Percentiles rank a stretch among this genome's conserved stretches.
These are phyloP conservation scores for Ganoderma sinense DNA, from an alignment of 1,284 basidiomycete genomes.

Conservation along the genomic window DNA sequence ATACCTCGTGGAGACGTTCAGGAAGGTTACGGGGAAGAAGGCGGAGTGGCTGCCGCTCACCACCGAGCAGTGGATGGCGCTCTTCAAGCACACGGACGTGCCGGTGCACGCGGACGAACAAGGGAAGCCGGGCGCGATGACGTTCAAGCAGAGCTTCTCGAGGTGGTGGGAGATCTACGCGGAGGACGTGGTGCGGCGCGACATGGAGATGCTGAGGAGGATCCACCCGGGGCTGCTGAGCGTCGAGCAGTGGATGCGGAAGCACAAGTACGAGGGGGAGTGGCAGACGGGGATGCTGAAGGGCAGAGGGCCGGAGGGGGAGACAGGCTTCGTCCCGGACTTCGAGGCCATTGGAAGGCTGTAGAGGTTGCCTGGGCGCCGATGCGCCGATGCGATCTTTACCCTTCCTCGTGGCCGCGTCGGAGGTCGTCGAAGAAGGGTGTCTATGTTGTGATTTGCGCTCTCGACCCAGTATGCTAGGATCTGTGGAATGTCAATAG, in stretches of 20 bases:
- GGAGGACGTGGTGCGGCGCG: conserved; percentile 47
- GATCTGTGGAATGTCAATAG: not conserved
- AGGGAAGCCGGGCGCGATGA: conserved; percentile 38
- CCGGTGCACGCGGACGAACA: conserved; percentile 41
- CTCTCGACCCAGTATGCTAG: not conserved
- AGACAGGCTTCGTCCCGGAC: not conserved
- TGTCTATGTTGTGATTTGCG: not conserved
- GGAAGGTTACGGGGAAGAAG: conserved; percentile 46
- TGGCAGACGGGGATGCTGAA: conserved; percentile 15
- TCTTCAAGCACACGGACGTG: conserved; percentile 39
- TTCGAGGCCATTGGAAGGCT: not conserved
- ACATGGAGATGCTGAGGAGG: conserved; percentile 31
- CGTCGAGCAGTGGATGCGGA: conserved; percentile 37
- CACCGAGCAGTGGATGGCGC: conserved; percentile 49
- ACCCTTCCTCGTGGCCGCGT: not conserved
- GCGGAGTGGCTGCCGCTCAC: conserved; percentile 43
- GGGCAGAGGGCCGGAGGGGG: conserved; percentile 10
- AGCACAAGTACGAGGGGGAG: conserved; percentile 26
- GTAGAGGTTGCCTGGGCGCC: not conserved
- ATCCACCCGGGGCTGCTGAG: conserved; percentile 42
- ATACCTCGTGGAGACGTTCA: conserved; percentile 51
- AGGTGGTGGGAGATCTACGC: conserved; percentile 48
- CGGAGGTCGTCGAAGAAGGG: not conserved
- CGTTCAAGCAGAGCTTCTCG: conserved; percentile 47
- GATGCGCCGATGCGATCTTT: not conserved